These are phyloP conservation scores for Fallopia convolvulus DNA, from an alignment of 148 eudicot species.

Conservation along the genomic window DNA sequence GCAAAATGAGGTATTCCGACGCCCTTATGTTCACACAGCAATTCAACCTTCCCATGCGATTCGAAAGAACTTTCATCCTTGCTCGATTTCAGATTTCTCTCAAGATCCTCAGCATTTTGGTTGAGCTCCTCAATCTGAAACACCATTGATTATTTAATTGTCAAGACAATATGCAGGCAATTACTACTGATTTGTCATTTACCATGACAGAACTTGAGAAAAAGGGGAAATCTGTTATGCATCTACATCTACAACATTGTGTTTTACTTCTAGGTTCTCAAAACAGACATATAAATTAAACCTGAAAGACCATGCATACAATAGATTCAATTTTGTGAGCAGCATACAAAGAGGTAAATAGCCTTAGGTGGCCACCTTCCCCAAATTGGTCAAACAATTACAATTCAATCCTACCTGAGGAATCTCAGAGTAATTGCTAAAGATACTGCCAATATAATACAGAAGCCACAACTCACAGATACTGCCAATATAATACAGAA, in stretches of 20 bases:
- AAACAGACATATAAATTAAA: not conserved
- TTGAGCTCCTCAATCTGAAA: conserved; percentile 80
- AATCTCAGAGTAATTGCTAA: not conserved
- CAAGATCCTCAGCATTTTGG: conserved; percentile 46
- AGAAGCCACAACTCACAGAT: not conserved
- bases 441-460: not conserved
- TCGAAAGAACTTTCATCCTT: conserved; percentile 14
- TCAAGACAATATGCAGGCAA: not conserved
- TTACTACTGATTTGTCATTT: not conserved
- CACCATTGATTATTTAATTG: not conserved
- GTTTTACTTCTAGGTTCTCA: not conserved
- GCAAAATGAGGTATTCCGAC: conserved; percentile 47
- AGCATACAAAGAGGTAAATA: not conserved
- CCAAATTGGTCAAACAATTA: not conserved
- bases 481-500: not conserved
- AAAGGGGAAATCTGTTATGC: not conserved
- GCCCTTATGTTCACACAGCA: conserved; percentile 75
- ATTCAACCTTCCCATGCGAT: conserved; percentile 28
- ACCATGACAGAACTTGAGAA: not conserved
- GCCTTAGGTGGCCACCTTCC: not conserved
- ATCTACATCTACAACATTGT: not conserved
- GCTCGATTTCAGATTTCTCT: conserved; percentile 17
- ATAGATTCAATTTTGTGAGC: not conserved
- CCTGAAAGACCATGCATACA: not conserved
- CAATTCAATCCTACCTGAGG: not conserved